Evolutionary conservation across 768 basidiomycete species (phyloP).

Genomic region (Podaxis sp.): DNA sequence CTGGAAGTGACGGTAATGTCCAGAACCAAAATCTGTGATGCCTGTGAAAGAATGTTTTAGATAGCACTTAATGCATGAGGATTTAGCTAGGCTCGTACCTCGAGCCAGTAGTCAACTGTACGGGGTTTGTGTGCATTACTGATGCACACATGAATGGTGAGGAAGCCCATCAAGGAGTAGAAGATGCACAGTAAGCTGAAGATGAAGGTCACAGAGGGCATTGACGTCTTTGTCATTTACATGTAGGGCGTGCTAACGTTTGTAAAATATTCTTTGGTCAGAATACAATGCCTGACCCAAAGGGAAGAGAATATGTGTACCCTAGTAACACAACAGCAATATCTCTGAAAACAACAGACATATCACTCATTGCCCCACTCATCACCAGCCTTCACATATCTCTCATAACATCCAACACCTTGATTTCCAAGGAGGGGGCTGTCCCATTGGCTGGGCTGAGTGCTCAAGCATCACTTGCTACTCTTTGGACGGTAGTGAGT

Average conservation of each 20-base stretch:
- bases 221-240: not conserved
- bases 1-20: not conserved
- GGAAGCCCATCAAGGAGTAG: not conserved
- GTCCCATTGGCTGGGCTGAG: not conserved
- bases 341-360: not conserved
- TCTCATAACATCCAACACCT: not conserved
- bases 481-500: conserved; percentile 7
- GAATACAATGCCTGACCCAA: no score
- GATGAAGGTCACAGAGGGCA: not conserved
- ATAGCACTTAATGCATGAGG: not conserved
- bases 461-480: conserved; percentile 10
- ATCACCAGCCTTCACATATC: not conserved
- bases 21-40: not conserved
- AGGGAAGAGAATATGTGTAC: not conserved
- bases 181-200: not conserved
- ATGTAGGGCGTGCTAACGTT: not conserved
- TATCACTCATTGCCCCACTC: not conserved
- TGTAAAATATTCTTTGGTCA: no score
- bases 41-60: not conserved
- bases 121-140: not conserved
- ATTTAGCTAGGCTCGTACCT: not conserved
- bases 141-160: not conserved
- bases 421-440: not conserved
- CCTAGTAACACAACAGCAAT: not conserved
- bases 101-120: not conserved